Conservation (phyloP, 371 early-diverging fungal genomes). For the Syncephalastrum contaminatum region DNA sequence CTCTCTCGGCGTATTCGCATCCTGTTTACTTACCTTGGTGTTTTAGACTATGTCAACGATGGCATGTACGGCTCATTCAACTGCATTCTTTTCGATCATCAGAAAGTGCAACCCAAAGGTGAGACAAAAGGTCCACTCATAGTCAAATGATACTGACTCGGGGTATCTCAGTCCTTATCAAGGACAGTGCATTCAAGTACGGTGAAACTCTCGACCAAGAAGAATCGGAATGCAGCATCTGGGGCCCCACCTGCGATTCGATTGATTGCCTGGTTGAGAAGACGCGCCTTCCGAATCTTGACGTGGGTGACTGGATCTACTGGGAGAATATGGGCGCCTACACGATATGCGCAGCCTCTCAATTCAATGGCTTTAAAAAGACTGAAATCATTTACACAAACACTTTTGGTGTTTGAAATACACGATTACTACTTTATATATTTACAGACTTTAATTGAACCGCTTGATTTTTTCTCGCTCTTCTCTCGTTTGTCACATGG, state of each 20-base stretch:
- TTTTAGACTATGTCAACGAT: conserved; percentile 89
- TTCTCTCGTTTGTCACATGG: too few species aligned
- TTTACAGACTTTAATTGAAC: too few species aligned
- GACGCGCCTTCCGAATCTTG: conserved; percentile 77
- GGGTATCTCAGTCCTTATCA: conserved; percentile 17
- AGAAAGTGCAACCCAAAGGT: conserved; percentile 71
- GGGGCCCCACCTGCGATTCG: conserved; percentile 99
- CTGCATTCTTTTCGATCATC: conserved; percentile 97
- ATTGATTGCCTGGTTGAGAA: conserved; percentile 88
- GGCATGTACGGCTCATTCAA: conserved; percentile 98
- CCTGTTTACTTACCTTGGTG: too few species aligned
- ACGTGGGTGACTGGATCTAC: conserved; percentile 95
- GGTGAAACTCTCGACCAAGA: conserved; percentile 1
- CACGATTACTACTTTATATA: conserved; percentile 1
- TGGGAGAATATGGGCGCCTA: conserved; percentile 98
- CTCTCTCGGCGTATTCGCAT: too few species aligned
- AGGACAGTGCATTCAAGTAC: conserved; percentile 12
- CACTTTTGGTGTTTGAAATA: conserved; percentile 38
- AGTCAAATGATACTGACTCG: too few species aligned
- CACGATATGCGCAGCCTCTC: conserved; percentile 84
- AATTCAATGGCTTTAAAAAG: conserved; percentile 92
- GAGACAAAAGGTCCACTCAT: conserved; percentile 17
- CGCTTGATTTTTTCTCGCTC: too few species aligned
- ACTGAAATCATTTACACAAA: conserved; percentile 86
- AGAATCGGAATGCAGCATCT: conserved; percentile 70